Base-by-base conservation (phyloP, 768 basidiomycete species). In the Amylocystis lapponica region DNA sequence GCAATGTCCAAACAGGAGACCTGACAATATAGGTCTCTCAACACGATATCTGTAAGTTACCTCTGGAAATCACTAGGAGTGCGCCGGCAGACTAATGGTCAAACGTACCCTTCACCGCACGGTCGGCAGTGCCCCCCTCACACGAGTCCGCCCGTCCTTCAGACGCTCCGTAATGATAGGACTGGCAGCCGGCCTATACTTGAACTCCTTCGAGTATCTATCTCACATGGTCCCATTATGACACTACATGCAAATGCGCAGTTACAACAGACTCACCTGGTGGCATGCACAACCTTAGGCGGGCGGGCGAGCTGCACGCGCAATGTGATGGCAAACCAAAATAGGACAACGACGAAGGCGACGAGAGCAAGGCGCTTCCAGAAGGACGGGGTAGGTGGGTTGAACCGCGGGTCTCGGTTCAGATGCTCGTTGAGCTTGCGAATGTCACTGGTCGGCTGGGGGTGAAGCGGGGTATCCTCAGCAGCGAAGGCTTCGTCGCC, bases 171-270 rank as follows among this genome's bases (percentile, higher is more conserved):
- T 90, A 51, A 92, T 73, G 32, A 92, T 67, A 10, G 90, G 88
- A 47, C 85, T 89, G 5, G 89, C 87, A 10, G 90, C 89, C 0
- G 90, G 89, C 19, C 89, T 70, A 58, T 75, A 91, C 61, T 82
- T 88, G 67, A 75, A 76, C 54, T 89, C 82, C 48, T 84, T 81
- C 11, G 86, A 90, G 57, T 92, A 93, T 49, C 90, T 92, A 29
- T 10, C 7, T 21, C 2, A 31, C 8, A 32, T n/a, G n/a, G n/a
- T n/a, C n/a, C n/a, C n/a, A 32, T 9, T 31, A 36, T n/a, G 34
- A 2, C 16, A 29, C 44, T 39, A 33, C 26, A 35, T 10, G 13
- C 21, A 27, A 8, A 41, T 5, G 20, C 14, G 23, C 21, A 35
- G 36, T 35, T 32, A 41, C 30, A 14, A 79, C 36, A 72, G 68